These are phyloP conservation scores for Striga hermonthica DNA, from an alignment of 305 asterid species.

Conservation along the genomic window DNA sequence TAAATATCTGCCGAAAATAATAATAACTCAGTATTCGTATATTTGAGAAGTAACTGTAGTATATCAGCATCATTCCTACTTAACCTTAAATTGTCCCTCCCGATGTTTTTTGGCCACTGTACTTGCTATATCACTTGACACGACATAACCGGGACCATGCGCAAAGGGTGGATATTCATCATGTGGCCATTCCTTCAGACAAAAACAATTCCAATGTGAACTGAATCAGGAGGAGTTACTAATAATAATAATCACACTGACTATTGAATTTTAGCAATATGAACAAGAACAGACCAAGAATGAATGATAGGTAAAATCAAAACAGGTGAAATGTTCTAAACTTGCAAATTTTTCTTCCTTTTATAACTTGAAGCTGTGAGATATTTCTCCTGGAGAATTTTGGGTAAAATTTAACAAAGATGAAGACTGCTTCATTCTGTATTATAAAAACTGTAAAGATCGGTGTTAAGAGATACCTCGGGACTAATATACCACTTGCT, in stretches of 20 bases:
- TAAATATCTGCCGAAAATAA: constrained; percentile 72
- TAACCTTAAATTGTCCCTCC: constrained; percentile 68
- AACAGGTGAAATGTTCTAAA: too few species aligned
- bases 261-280: background rate
- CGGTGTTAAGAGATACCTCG: constrained; percentile 60
- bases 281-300: background rate
- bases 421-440: too few species aligned
- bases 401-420: too few species aligned
- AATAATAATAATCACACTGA: too few species aligned
- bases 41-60: background rate
- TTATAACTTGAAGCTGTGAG: too few species aligned
- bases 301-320: background rate
- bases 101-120: constrained; percentile 58
- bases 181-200: constrained; percentile 76
- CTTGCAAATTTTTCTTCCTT: too few species aligned
- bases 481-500: constrained; percentile 95
- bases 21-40: background rate
- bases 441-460: background rate
- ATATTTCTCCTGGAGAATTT: too few species aligned
- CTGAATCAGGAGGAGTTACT: background rate
- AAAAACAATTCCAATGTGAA: background rate
- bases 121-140: constrained; percentile 78
- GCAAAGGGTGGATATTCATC: constrained; percentile 94
- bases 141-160: constrained; percentile 92
- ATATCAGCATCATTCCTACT: background rate